A percentile compares a stretch with the other conserved stretches of the same genome.
These are phyloP conservation scores for Noccaea bulbosa DNA, from an alignment of 345 rosid genomes.

Conservation along the genomic window DNA sequence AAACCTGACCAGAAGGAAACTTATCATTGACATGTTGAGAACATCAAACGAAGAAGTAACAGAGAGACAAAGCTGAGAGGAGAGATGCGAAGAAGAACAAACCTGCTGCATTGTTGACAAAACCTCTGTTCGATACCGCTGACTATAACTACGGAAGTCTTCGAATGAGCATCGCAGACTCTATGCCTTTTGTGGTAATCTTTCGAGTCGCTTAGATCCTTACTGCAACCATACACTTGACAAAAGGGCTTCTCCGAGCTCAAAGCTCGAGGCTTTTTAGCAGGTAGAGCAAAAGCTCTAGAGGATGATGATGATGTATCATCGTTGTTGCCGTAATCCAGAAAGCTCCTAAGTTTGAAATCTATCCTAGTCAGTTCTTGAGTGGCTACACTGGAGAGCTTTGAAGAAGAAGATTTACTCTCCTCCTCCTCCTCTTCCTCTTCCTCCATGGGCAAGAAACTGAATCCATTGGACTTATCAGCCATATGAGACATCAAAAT, in stretches of 20 bases:
- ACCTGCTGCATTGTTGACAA: constrained; percentile 98
- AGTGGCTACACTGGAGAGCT: constrained; percentile 29
- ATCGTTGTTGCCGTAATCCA: constrained; percentile 40
- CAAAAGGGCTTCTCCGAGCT: constrained; percentile 52
- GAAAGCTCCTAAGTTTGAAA: constrained; percentile 69
- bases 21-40: neutral
- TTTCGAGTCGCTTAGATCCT: constrained; percentile 74
- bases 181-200: constrained; percentile 82
- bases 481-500: constrained; percentile 44
- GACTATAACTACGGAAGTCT: constrained; percentile 68
- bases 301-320: constrained; percentile 6
- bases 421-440: constrained; percentile 47
- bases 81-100: neutral
- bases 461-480: constrained; percentile 41
- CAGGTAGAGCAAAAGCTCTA: constrained; percentile 21
- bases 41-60: neutral
- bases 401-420: constrained; percentile 51
- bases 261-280: constrained; percentile 46
- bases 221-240: constrained; percentile 76
- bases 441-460: constrained; percentile 11
- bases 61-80: constrained; percentile 15
- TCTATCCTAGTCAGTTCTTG: constrained; percentile 47
- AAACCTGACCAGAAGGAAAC: constrained; percentile 68
- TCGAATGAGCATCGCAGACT: constrained; percentile 83
- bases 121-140: constrained; percentile 75